phyloP scores from a whole-genome alignment of 768 basidiomycete genomes.

The Russula abietina region DNA sequence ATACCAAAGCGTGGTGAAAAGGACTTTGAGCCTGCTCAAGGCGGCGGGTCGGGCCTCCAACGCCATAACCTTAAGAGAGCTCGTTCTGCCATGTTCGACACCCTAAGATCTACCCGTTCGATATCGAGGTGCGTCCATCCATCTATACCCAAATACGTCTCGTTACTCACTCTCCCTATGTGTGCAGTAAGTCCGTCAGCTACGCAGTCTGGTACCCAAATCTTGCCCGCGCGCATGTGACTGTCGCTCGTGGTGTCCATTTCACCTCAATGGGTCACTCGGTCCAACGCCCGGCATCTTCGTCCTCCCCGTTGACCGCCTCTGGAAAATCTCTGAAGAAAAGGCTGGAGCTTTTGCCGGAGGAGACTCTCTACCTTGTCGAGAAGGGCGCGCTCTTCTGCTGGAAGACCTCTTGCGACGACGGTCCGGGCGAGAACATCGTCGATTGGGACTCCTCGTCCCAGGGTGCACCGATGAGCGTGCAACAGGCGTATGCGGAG shows the following conservation, averaged over 20 bases:
- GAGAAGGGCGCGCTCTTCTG: slow-evolving; percentile 87
- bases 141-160: neutral
- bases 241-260: slow-evolving; percentile 72
- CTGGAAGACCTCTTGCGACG: slow-evolving; percentile 49
- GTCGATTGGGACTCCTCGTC: slow-evolving; percentile 35
- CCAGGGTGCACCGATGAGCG: slow-evolving; percentile 73
- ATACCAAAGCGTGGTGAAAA: slow-evolving; percentile 98
- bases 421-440: slow-evolving; percentile 31
- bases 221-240: slow-evolving; percentile 59
- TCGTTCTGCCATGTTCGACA: slow-evolving; percentile 81
- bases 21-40: slow-evolving; percentile 80
- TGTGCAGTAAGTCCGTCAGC: slow-evolving; percentile 64
- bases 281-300: slow-evolving; percentile 41
- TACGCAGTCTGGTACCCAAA: slow-evolving; percentile 75
- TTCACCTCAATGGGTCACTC: slow-evolving; percentile 81
- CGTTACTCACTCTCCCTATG: neutral
- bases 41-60: slow-evolving; percentile 68
- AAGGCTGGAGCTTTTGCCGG: slow-evolving; percentile 81
- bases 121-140: slow-evolving; percentile 57
- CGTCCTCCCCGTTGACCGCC: slow-evolving; percentile 19
- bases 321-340: slow-evolving; percentile 44
- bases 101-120: slow-evolving; percentile 64
- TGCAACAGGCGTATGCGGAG: slow-evolving; percentile 82
- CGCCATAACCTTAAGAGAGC: slow-evolving; percentile 73
- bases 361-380: slow-evolving; percentile 90